phyloP scores from a whole-genome alignment of 2,329 filamentous ascomycete genomes.

The Teratosphaeria pseudoeucalypti region DNA sequence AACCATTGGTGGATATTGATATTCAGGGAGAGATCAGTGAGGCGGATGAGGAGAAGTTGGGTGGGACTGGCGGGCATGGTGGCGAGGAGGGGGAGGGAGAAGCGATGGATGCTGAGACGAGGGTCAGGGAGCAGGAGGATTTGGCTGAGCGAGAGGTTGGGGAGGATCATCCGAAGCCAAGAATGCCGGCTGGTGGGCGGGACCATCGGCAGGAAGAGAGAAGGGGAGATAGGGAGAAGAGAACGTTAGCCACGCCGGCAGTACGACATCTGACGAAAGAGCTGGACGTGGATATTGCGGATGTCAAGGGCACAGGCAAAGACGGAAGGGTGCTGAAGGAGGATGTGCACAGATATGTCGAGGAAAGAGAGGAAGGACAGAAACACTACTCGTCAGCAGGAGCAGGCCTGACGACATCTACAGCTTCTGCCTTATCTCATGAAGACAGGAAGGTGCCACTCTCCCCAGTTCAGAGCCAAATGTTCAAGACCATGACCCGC shows the following conservation, averaged over 20 bases:
- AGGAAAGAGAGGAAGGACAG: conserved; percentile 23
- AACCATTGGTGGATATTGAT: conserved; percentile 86
- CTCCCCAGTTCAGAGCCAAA: conserved; percentile 72
- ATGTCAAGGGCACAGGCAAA: conserved; percentile 75
- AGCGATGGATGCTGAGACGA: conserved; percentile 1
- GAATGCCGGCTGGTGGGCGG: neutral
- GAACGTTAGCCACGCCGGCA: conserved; percentile 77
- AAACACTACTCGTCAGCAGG: conserved; percentile 18
- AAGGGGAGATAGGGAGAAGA: conserved; percentile 41
- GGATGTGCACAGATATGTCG: conserved; percentile 54
- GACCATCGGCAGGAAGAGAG: neutral
- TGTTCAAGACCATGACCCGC: conserved; percentile 97
- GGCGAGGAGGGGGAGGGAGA: conserved; percentile 17
- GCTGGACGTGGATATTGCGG: conserved; percentile 62
- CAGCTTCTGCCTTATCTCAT: conserved; percentile 22
- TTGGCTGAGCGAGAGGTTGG: conserved; percentile 7
- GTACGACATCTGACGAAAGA: conserved; percentile 82
- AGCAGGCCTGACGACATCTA: conserved; percentile 5
- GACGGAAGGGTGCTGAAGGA: conserved; percentile 89
- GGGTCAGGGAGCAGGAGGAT: conserved; percentile 8
- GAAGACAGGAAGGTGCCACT: conserved; percentile 60
- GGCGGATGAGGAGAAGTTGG: conserved; percentile 42
- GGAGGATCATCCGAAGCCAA: neutral
- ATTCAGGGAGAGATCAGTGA: conserved; percentile 66
- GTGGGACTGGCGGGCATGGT: conserved; percentile 10